A percentile compares a stretch with the other conserved stretches of the same genome.
These are phyloP conservation scores for Monosporascus sp. DNA, from an alignment of 2,329 filamentous ascomycete genomes.

Conservation along the genomic window DNA sequence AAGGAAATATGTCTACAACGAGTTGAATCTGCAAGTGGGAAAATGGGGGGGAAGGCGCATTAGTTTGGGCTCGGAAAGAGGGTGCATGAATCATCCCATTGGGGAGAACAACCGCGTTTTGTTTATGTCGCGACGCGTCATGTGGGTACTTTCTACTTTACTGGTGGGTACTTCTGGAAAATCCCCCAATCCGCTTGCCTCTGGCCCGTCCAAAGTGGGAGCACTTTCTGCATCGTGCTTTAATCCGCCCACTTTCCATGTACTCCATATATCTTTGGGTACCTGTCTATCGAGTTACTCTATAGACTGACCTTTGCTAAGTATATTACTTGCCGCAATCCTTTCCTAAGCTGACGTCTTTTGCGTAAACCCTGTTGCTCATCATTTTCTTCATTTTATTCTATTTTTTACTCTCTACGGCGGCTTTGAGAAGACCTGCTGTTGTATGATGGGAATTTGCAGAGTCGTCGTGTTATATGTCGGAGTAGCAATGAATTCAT, in stretches of 20 bases:
- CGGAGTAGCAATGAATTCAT: not conserved
- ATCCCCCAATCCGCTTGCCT: not conserved
- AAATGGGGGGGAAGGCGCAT: slow-evolving; percentile 1
- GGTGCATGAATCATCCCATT: slow-evolving; percentile 5
- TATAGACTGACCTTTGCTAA: no score
- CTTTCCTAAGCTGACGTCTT: no score
- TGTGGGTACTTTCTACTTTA: not conserved
- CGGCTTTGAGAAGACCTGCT: no score
- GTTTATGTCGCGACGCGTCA: slow-evolving; percentile 19
- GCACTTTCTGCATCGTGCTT: not conserved
- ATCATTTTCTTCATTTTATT: no score
- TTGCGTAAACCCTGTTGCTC: no score
- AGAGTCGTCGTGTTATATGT: not conserved
- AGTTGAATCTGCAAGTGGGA: not conserved
- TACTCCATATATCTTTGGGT: not conserved
- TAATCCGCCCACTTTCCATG: not conserved
- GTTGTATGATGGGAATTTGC: no score
- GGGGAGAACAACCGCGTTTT: slow-evolving; percentile 16
- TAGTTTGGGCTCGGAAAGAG: slow-evolving; percentile 5
- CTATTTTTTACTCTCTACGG: no score
- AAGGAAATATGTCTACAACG: not conserved
- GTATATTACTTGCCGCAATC: no score
- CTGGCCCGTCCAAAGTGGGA: not conserved
- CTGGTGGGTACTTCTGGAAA: not conserved
- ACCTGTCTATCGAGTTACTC: not conserved